These are phyloP conservation scores for Tothia fuscella DNA, from an alignment of 2,329 filamentous ascomycete genomes.

Conservation along the genomic window DNA sequence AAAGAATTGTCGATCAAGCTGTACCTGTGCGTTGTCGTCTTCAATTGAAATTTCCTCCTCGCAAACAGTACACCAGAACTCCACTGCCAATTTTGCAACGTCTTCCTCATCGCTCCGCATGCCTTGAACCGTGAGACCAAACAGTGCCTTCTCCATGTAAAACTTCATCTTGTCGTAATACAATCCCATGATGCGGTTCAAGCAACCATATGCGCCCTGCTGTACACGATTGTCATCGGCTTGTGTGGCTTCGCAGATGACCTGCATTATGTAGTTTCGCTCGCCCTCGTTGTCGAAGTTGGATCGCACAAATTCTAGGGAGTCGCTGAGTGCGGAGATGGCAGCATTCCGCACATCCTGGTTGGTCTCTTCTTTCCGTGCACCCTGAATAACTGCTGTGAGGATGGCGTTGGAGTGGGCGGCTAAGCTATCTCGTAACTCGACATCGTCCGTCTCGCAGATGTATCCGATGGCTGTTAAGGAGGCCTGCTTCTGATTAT, in stretches of 20 bases:
- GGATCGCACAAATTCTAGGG: constrained; percentile 90
- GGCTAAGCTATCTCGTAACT: constrained; percentile 68
- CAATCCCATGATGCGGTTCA: constrained; percentile 96
- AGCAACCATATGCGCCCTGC: constrained; percentile 88
- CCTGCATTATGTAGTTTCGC: constrained; percentile 99
- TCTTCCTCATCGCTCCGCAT: constrained; percentile 99
- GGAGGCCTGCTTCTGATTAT: constrained; percentile 87
- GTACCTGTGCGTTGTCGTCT: constrained; percentile 79
- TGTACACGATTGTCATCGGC: constrained; percentile 83
- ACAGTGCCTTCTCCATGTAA: constrained; percentile 99
- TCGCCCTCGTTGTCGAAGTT: constrained; percentile 99
- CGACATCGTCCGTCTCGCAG: constrained; percentile 85
- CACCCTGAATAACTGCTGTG: constrained; percentile 93
- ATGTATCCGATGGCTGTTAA: constrained; percentile 96
- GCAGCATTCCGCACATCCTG: constrained; percentile 81
- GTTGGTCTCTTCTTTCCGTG: constrained; percentile 91
- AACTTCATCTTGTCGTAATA: constrained; percentile 99
- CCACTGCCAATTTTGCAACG: constrained; percentile 92
- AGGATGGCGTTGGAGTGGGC: constrained; percentile 94
- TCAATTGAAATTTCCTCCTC: constrained; percentile 98
- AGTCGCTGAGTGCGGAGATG: constrained; percentile 88
- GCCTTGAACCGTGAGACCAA: constrained; percentile 90
- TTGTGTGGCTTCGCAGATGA: constrained; percentile 97
- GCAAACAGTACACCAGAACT: constrained; percentile 99
- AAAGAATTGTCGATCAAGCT: constrained; percentile 16